Evolutionary conservation across 495 filamentous ascomycete genomes (phyloP), one percentile per base, ranked within the genome.

Genomic region (Aspergillus sclerotiicarbonarius): DNA sequence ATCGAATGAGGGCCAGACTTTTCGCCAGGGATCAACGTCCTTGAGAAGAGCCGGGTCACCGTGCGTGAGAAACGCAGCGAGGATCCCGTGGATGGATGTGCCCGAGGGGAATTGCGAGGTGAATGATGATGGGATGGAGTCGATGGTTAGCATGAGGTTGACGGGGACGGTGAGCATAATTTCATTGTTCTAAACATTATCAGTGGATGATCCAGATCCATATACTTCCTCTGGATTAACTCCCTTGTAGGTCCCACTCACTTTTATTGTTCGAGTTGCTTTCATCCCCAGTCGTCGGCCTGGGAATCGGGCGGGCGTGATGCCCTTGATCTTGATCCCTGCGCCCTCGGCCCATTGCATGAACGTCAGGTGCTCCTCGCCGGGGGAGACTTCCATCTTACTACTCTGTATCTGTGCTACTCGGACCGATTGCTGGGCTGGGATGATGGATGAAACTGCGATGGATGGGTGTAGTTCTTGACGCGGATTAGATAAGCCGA

Each of bases 271-370:
- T 25, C 77, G 77, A 3, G 82, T 83, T 6, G 89, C 85, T 12
- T 89, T 75, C 32, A 93, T 82, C 18, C 90, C 88, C 18, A 91
- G 71, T 19, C 90, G 87, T 35, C 84, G 76, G 3, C 83, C 83
- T 0, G 83, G 82, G 29, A 91, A 77, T 69, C 55, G 70, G 16
- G 63, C 72, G 16, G 85, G 80, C 19, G 65, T 67, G 46, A 90
- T 79, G 20, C 84, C 83, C 39, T 81, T 76, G 44, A 87, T 73
- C 21, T 72, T 68, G 48, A 88, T 71, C 5, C 83, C 83, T 21
- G 78, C 70, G 8, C 70, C 67, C 6, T 65, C 70, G 16, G 84
- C 82, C 87, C 87, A 90, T 59, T 67, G 41, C 20, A 78, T 71
- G 29, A 88, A 82, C 0, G 74, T 69, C 12, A 75, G 62, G 55